Conservation (phyloP, 1,284 basidiomycete species). For the Leccinum griseonigrum region DNA sequence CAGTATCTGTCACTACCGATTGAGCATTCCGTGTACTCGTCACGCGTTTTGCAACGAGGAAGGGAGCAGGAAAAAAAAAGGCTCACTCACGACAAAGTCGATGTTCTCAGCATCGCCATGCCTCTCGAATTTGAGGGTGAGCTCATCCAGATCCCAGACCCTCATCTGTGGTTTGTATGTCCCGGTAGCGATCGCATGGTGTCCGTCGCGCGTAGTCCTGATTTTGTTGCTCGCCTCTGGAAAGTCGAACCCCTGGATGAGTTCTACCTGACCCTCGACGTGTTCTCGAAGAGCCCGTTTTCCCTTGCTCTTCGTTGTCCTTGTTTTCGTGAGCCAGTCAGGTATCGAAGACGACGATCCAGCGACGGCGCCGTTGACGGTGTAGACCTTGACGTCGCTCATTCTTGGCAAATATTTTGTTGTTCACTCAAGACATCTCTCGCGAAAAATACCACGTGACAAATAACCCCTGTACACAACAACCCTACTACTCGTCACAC, state of each 20-base stretch:
- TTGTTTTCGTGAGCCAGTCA: conserved; percentile 84
- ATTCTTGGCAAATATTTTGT: conserved; percentile 5
- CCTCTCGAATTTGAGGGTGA: conserved; percentile 94
- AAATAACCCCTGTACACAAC: not conserved
- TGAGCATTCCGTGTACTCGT: conserved; percentile 6
- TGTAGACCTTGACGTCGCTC: conserved; percentile 76
- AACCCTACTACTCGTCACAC: not conserved
- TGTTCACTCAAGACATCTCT: not conserved
- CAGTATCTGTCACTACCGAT: conserved; percentile 61
- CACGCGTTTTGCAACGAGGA: not conserved
- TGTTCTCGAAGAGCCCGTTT: conserved; percentile 67
- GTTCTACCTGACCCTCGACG: conserved; percentile 77
- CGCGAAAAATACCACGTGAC: conserved; percentile 19
- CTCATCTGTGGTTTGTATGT: conserved; percentile 98
- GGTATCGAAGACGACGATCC: conserved; percentile 84
- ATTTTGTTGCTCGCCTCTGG: conserved; percentile 94
- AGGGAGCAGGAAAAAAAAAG: not conserved
- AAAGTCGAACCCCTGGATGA: conserved; percentile 96
- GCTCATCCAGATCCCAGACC: conserved; percentile 93
- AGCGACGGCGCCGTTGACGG: conserved; percentile 83
- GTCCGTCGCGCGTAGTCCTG: conserved; percentile 89
- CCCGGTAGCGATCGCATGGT: conserved; percentile 91
- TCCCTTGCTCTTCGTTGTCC: conserved; percentile 48
- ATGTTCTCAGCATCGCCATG: conserved; percentile 97
- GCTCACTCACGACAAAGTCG: conserved; percentile 90